These are phyloP conservation scores for Symbiodinium natans DNA, from an alignment of 73 alveolate species.

Conservation along the genomic window DNA sequence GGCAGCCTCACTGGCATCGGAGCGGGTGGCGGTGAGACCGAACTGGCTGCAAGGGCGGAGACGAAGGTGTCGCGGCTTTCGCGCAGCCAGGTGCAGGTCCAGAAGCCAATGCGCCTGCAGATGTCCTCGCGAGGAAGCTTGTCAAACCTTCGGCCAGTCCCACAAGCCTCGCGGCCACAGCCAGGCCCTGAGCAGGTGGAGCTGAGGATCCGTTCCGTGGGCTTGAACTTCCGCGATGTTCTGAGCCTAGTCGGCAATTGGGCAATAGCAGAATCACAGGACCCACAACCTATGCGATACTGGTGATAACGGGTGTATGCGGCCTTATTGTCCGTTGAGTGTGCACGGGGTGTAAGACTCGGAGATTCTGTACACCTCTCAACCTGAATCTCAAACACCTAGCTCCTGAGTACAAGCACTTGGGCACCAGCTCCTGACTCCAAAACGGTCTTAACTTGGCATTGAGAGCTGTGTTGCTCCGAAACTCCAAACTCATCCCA, in stretches of 20 bases:
- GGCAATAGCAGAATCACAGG: no score
- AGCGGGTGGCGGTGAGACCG: slow-evolving; percentile 65
- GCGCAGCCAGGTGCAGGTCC: slow-evolving; percentile 84
- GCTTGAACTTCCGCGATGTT: slow-evolving; percentile 94
- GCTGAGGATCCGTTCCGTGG: slow-evolving; percentile 84
- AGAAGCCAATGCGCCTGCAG: slow-evolving; percentile 60
- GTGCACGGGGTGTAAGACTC: neutral
- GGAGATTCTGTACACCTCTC: neutral
- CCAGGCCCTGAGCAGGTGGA: slow-evolving; percentile 83
- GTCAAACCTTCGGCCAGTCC: slow-evolving; percentile 88
- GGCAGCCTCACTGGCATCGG: slow-evolving; percentile 72
- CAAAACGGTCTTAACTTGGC: no score
- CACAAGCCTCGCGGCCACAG: slow-evolving; percentile 40
- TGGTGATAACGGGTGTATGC: no score
- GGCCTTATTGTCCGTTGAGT: no score
- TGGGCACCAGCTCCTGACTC: no score
- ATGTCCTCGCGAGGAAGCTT: slow-evolving; percentile 93
- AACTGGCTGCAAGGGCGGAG: slow-evolving; percentile 38
- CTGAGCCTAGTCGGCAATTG: slow-evolving; percentile 46
- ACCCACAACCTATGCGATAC: no score
- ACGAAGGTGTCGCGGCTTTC: slow-evolving; percentile 69
- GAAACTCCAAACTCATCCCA: no score
- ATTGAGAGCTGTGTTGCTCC: no score
- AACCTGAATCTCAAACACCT: no score
- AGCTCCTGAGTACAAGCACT: no score